Evolutionary conservation across 345 rosid species (phyloP).

Genomic region (Salix suchowensis): DNA sequence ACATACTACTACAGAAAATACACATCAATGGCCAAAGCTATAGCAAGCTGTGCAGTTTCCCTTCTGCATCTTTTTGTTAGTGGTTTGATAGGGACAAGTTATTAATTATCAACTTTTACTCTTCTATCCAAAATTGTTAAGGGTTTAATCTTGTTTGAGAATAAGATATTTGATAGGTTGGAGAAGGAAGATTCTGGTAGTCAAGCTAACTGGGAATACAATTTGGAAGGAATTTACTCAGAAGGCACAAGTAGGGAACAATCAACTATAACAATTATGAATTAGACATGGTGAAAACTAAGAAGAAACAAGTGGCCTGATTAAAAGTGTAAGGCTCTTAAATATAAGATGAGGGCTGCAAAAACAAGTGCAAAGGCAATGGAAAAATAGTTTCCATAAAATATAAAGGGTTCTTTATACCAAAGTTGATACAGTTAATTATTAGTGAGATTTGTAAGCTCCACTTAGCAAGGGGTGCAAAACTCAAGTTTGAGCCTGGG

Average conservation of each 20-base stretch:
- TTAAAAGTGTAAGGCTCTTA: neutral
- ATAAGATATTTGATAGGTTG: neutral
- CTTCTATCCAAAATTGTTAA: neutral
- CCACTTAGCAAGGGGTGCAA: neutral
- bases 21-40: neutral
- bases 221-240: neutral
- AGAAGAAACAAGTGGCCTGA: neutral
- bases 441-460: neutral
- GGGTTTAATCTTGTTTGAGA: neutral
- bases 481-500: neutral
- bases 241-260: neutral
- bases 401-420: neutral
- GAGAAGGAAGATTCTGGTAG: neutral
- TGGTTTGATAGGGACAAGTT: neutral
- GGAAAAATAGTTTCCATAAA: neutral
- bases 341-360: neutral
- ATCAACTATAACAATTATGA: neutral
- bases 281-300: neutral
- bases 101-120: neutral
- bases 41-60: neutral
- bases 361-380: neutral
- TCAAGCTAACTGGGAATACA: neutral
- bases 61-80: neutral
- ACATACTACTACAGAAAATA: neutral
- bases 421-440: neutral